Percentiles rank a stretch among this genome's conserved stretches.
Conservation (phyloP, 345 rosid species). For the Sisymbrium irio region DNA sequence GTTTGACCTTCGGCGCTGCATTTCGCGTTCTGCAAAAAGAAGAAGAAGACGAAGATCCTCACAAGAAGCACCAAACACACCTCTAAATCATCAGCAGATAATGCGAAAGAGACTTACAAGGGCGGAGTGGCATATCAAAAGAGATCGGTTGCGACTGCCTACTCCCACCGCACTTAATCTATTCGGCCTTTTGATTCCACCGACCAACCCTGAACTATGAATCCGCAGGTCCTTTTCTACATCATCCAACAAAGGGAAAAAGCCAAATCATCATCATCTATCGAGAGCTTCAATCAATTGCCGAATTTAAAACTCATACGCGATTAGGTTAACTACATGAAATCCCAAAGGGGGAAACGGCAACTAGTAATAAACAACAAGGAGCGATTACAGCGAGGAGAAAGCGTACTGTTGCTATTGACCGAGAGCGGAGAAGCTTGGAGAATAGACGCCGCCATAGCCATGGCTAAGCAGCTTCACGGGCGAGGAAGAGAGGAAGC, state of each 20-base stretch:
- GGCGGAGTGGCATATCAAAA: conserved; percentile 37
- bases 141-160: conserved; percentile 23
- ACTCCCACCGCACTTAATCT: conserved; percentile 18
- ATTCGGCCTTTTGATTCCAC: conserved; percentile 6
- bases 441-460: conserved; percentile 33
- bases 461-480: conserved; percentile 23
- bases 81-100: neutral
- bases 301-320: neutral
- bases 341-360: neutral
- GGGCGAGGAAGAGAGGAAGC: neutral
- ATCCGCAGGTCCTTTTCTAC: conserved; percentile 15
- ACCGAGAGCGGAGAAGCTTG: conserved; percentile 22
- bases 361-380: neutral
- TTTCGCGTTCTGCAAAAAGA: conserved; percentile 52
- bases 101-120: conserved; percentile 28
- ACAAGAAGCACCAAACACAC: neutral
- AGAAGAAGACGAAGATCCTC: neutral
- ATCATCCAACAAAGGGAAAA: neutral
- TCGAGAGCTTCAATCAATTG: neutral
- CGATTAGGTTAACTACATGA: neutral
- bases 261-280: neutral
- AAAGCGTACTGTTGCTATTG: conserved; percentile 14
- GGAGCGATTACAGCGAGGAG: neutral
- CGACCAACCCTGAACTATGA: conserved; percentile 5
- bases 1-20: conserved; percentile 74